Percentiles rank a stretch among this genome's conserved stretches.
Evolutionary conservation across 2,329 filamentous ascomycete species (phyloP).

Genomic region (Echinosphaeria canescens): DNA sequence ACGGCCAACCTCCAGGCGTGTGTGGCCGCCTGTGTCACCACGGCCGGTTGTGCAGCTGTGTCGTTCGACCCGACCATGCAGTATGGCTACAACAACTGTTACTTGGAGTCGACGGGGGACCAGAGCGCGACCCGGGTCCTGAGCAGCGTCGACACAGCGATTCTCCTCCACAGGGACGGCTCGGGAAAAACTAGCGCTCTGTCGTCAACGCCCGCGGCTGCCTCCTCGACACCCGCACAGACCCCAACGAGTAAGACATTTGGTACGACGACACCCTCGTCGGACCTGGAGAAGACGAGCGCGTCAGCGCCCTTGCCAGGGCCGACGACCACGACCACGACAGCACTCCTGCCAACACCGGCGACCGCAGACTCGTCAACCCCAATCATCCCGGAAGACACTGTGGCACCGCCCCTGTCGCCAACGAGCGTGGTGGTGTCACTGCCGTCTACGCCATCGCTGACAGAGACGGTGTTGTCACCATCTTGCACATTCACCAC

Average conservation of each 20-base stretch:
- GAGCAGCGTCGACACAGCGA: conserved; percentile 9
- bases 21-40: conserved; percentile 8
- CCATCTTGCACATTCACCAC: too few species aligned
- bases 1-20: conserved; percentile 10
- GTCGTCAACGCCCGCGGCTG: neutral
- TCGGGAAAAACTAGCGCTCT: conserved; percentile 1
- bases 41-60: conserved; percentile 8
- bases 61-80: conserved; percentile 8
- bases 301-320: too few species aligned
- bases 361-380: neutral
- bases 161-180: conserved; percentile 2
- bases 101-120: conserved; percentile 7
- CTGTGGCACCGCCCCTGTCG: neutral
- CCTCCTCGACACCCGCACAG: conserved; percentile 1
- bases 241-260: too few species aligned
- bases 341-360: neutral
- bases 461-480: too few species aligned
- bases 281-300: too few species aligned
- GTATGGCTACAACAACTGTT: conserved; percentile 12
- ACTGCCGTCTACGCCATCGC: too few species aligned
- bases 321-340: conserved; percentile 1
- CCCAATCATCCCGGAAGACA: neutral
- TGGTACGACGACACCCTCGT: too few species aligned
- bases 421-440: neutral
- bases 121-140: conserved; percentile 4